These are phyloP conservation scores for Centaurea solstitialis DNA, from an alignment of 129 eudicot genomes.

Conservation along the genomic window DNA sequence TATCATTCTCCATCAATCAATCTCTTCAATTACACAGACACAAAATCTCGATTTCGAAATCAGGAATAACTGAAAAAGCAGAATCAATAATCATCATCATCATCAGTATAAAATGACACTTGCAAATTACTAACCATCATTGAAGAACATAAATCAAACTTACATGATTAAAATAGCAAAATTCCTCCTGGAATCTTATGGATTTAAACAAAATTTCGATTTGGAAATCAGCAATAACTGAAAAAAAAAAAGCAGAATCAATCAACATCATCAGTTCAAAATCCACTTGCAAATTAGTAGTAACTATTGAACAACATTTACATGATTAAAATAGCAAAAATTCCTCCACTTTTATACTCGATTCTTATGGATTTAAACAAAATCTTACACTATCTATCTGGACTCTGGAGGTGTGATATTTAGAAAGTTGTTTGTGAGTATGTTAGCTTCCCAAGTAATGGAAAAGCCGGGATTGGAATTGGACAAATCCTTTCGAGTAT, in stretches of 20 bases:
- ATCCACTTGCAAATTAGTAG: background rate
- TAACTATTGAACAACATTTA: background rate
- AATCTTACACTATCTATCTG: background rate
- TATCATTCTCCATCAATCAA: constrained; percentile 28
- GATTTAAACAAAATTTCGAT: no score
- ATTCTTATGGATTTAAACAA: background rate
- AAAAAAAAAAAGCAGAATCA: background rate
- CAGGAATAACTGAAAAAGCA: background rate
- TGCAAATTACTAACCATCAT: background rate
- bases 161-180: background rate
- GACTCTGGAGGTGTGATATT: no score
- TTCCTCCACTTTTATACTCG: no score
- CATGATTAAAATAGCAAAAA: background rate
- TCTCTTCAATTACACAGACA: background rate
- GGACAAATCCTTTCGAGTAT: background rate
- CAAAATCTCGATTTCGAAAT: background rate
- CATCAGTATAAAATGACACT: background rate
- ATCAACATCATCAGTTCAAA: constrained; percentile 5
- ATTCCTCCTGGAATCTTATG: background rate
- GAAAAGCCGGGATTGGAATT: background rate
- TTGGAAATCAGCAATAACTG: no score
- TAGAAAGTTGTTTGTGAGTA: background rate
- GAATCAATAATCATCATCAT: background rate
- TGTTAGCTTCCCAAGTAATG: background rate
- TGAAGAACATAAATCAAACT: background rate